Evolutionary conservation across 768 basidiomycete genomes (phyloP).

Genomic region (Kwoniella botswanensis): DNA sequence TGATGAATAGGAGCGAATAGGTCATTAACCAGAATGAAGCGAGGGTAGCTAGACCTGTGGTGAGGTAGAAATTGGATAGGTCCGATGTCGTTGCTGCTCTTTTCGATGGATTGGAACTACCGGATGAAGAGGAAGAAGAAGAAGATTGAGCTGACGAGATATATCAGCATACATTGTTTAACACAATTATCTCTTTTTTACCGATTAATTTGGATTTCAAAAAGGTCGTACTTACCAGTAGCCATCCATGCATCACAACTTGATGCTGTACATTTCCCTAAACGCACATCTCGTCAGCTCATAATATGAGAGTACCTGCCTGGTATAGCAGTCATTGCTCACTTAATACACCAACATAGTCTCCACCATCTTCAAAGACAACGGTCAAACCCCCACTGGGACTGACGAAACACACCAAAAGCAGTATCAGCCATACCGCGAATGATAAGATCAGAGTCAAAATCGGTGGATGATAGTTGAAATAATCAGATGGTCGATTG

Average conservation of each 20-base stretch:
- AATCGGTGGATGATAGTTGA: slow-evolving; percentile 30
- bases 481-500: slow-evolving; percentile 13
- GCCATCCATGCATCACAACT: slow-evolving; percentile 24
- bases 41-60: slow-evolving; percentile 25
- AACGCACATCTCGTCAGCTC: neutral
- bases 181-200: neutral
- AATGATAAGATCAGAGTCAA: slow-evolving; percentile 7
- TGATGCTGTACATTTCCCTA: slow-evolving; percentile 18
- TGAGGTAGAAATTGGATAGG: slow-evolving; percentile 22
- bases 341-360: slow-evolving; percentile 26
- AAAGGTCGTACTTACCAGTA: slow-evolving; percentile 10
- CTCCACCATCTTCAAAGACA: slow-evolving; percentile 11
- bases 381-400: slow-evolving; percentile 25
- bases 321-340: slow-evolving; percentile 3
- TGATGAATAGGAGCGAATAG: slow-evolving; percentile 14
- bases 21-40: slow-evolving; percentile 27
- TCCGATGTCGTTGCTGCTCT: slow-evolving; percentile 1
- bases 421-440: slow-evolving; percentile 10
- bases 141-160: neutral
- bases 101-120: neutral
- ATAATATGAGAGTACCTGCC: neutral
- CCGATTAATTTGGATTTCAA: neutral
- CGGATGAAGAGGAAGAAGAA: neutral
- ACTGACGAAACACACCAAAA: slow-evolving; percentile 12
- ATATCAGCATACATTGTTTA: neutral